phyloP scores from a whole-genome alignment of 495 filamentous ascomycete species.

The Parmelia sp. region DNA sequence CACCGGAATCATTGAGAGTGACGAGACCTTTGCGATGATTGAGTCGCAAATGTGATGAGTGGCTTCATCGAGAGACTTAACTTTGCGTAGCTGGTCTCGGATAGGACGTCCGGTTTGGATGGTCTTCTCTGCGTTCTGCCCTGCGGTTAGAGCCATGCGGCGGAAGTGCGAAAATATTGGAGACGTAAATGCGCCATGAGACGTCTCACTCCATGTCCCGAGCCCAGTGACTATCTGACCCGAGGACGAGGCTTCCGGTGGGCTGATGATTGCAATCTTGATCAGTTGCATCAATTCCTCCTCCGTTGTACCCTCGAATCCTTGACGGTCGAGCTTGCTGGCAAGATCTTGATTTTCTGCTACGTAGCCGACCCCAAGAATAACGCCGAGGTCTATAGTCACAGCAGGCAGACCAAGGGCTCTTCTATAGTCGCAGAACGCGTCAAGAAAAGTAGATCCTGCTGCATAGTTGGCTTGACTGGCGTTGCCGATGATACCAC shows the following conservation, averaged over 20 bases:
- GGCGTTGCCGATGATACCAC: slow-evolving; percentile 38
- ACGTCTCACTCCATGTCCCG: background rate
- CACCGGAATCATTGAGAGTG: slow-evolving; percentile 2
- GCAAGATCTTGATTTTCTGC: slow-evolving; percentile 20
- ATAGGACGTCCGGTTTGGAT: background rate
- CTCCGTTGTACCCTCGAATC: background rate
- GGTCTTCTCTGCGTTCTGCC: background rate
- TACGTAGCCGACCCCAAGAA: slow-evolving; percentile 27
- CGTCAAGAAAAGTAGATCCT: slow-evolving; percentile 31
- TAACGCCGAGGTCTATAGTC: slow-evolving; percentile 27
- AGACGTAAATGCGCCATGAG: background rate
- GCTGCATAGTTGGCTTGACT: slow-evolving; percentile 43
- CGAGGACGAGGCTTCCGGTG: background rate
- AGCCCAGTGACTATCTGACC: slow-evolving; percentile 8
- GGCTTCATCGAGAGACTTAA: slow-evolving; percentile 1
- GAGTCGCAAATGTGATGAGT: background rate
- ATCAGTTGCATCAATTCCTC: slow-evolving; percentile 8
- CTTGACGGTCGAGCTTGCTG: background rate
- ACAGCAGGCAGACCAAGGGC: slow-evolving; percentile 22
- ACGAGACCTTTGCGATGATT: slow-evolving; percentile 2
- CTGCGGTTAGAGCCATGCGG: background rate
- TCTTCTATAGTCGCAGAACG: slow-evolving; percentile 10
- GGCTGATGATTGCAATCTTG: slow-evolving; percentile 4
- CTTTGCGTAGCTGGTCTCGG: slow-evolving; percentile 4
- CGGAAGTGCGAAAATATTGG: slow-evolving; percentile 11